Evolutionary conservation across 371 early-diverging fungal genomes (phyloP), one percentile per base, ranked within the genome.

Genomic region (Encephalitozoon hellem): DNA sequence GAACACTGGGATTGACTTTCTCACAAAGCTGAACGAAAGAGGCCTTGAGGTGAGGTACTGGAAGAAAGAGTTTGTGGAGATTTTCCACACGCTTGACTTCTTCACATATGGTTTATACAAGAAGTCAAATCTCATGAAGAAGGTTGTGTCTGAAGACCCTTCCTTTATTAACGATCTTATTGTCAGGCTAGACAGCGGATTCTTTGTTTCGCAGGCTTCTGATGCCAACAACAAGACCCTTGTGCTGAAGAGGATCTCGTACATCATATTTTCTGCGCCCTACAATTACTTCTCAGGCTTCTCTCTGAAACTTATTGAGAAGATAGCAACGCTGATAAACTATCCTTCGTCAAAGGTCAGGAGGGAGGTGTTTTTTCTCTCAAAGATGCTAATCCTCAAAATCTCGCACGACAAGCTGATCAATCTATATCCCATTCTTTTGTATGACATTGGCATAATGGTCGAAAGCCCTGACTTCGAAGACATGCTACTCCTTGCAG

Each of bases 151-250:
- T 25, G 26, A 67, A 30, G 78, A 81, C n/a, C 51, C 73, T 11
- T 69, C 77, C 12, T 65, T 52, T 23, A 53, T 81, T 9, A 47
- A 26, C 43, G 81, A 81, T 26, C 53, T 81, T 11, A 43, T 81
- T 39, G 54, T 34, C 23, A 69, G 72, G 15, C 65, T 78, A 21
- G 76, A 73, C 41, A 41, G 54, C 18, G 69, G 72, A 9, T 74
- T 78, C 32, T 81, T 81, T 69, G 76, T 81, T 26, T 69, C 73
- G 11, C 63, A 76, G 30, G 79, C 69, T 4, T 69, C 77, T 8
- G 78, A 81, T 67, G 72, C 76, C 4, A 54, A 67, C 30, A 59
- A 53, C 32, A 66, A 74, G 54, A 64, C 66, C n/a, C 26, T 64
- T 1, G 65, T 78, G 1, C 70, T 81, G 2, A 78, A 78, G 53